Evolutionary conservation across 441 rosid species (phyloP).

Genomic region (Eruca vesicaria): DNA sequence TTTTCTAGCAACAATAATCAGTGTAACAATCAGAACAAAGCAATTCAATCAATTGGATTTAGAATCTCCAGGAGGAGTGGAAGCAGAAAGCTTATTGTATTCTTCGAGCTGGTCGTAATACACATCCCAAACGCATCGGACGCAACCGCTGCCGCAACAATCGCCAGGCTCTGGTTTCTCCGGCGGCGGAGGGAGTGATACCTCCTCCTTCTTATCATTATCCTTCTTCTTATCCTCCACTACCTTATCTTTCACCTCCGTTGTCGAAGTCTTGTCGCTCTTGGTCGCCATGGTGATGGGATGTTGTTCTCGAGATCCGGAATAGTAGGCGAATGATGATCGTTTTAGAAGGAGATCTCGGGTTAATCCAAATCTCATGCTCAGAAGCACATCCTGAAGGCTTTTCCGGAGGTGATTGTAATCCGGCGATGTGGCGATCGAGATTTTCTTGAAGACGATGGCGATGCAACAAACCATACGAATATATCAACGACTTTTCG

Average conservation of each 20-base stretch:
- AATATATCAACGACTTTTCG: background rate
- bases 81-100: conserved; percentile 42
- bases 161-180: conserved; percentile 96
- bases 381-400: conserved; percentile 3
- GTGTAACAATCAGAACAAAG: background rate
- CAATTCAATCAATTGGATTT: conserved; percentile 21
- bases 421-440: conserved; percentile 2
- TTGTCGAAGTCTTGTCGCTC: background rate
- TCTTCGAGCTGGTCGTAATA: conserved; percentile 86
- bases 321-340: conserved; percentile 5
- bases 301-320: conserved; percentile 27
- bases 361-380: conserved; percentile 33
- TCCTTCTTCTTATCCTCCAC: background rate
- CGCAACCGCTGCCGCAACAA: conserved; percentile 97
- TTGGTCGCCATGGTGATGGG: conserved; percentile 37
- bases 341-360: conserved; percentile 30
- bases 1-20: background rate
- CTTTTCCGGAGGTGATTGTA: background rate
- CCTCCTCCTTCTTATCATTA: conserved; percentile 1
- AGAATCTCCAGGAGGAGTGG: conserved; percentile 24
- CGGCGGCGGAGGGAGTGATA: conserved; percentile 51
- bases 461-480: conserved; percentile 26
- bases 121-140: conserved; percentile 97
- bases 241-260: background rate
- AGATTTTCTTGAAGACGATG: background rate